Evolutionary conservation across 345 rosid species (phyloP).

Genomic region (Trapa bicornis): DNA sequence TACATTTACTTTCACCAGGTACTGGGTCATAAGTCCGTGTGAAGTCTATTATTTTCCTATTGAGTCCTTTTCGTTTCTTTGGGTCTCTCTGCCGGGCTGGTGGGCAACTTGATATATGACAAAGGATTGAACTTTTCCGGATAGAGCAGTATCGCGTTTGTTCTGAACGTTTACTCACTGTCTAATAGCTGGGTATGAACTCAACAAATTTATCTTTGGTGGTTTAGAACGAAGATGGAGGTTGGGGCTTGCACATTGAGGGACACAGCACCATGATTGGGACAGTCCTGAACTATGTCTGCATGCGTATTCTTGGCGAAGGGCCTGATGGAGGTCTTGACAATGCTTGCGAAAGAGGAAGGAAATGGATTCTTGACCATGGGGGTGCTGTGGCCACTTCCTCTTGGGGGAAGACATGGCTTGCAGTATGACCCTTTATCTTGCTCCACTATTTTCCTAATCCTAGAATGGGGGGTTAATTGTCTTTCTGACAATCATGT

Average conservation of each 20-base stretch:
- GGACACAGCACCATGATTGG: constrained; percentile 48
- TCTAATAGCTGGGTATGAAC: neutral
- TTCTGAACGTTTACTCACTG: neutral
- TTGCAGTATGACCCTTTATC: constrained; percentile 17
- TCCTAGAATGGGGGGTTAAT: neutral
- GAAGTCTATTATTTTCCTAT: neutral
- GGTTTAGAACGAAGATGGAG: constrained; percentile 40
- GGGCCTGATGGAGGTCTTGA: constrained; percentile 31
- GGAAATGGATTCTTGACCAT: constrained; percentile 38
- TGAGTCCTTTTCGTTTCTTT: too few relatives aligned
- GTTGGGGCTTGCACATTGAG: constrained; percentile 47
- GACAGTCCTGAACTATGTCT: constrained; percentile 32
- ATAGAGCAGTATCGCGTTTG: neutral
- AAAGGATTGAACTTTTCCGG: too few relatives aligned
- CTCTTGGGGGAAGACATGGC: constrained; percentile 56
- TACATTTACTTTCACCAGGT: constrained; percentile 26
- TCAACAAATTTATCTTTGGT: neutral
- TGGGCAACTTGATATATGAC: too few relatives aligned
- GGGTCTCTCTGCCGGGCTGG: too few relatives aligned
- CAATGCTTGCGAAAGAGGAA: constrained; percentile 29
- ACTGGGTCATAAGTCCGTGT: neutral
- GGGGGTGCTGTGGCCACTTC: constrained; percentile 32
- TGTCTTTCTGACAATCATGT: constrained; percentile 1
- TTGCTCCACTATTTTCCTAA: neutral
- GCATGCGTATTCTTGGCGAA: constrained; percentile 42